Evolutionary conservation across 2,329 filamentous ascomycete species (phyloP).

Genomic region (Apiospora aurea): DNA sequence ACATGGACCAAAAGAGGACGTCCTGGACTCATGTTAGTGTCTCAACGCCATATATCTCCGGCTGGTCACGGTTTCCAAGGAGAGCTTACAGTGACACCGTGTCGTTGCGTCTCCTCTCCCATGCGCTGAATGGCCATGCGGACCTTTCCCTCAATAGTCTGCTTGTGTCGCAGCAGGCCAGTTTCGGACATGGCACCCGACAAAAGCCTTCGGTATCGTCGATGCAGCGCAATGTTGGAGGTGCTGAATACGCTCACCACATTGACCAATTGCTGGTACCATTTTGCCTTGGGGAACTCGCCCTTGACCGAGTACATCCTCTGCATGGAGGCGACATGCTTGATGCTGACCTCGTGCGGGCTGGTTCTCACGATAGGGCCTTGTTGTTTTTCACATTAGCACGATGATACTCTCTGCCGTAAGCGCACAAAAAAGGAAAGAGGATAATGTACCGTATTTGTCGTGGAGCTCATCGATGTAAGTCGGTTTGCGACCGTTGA

Average conservation of each 20-base stretch:
- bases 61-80: no score
- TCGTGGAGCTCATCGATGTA: conserved; percentile 26
- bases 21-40: conserved; percentile 42
- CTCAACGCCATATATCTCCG: background rate
- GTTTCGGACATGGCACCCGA: conserved; percentile 48
- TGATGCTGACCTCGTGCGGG: conserved; percentile 38
- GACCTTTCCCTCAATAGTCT: conserved; percentile 45
- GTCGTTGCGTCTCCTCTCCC: conserved; percentile 47
- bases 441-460: conserved; percentile 23
- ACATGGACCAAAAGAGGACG: conserved; percentile 61
- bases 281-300: conserved; percentile 39
- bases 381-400: background rate
- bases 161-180: conserved; percentile 42
- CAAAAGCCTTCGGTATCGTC: conserved; percentile 50
- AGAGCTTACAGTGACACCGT: conserved; percentile 35
- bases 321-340: conserved; percentile 34
- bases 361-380: conserved; percentile 33
- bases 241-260: conserved; percentile 50
- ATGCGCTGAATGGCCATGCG: conserved; percentile 52
- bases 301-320: conserved; percentile 40
- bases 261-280: conserved; percentile 34
- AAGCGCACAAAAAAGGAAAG: background rate
- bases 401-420: background rate
- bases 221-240: conserved; percentile 47
- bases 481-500: conserved; percentile 19